Base-by-base conservation (phyloP, 2,329 filamentous ascomycete genomes). In the Clonostachys solani region DNA sequence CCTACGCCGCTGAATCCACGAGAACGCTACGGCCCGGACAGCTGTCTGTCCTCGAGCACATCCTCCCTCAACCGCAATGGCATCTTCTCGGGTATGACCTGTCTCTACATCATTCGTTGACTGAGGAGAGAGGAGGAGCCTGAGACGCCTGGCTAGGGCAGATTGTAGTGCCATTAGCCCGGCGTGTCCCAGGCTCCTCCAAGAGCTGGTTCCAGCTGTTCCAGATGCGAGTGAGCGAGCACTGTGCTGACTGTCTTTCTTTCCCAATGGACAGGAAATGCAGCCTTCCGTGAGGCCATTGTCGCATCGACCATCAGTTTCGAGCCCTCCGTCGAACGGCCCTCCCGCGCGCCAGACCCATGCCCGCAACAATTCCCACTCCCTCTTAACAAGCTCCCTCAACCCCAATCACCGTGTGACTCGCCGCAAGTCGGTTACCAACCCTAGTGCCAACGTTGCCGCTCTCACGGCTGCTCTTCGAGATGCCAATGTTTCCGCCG, bases 401-500 rank as follows among this genome's bases (percentile, higher is more conserved):
- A 92, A 92, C 72, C 73, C 84, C 57, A 85, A 83, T 65, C 88
- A 96, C 68, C 88, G 94, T 57, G 83, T 97, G 56, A 91, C 89
- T 58, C 89, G 92, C 60, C 84, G 94, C 59, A 97, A 97, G 80
- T 96, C 92, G 70, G 91, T 95, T 63, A 90, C 89, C 51, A 86
- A 83, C 54, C 81, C 85, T 42, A 79, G 77, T 43, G 78, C 81
- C 65, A 92, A 87, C 67, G 82, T 87, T 42, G 85, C 87, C 16
- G 89, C 87, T 46, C 73, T 92, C 52, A 86, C 87, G 33, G 86
- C 86, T 12, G 87, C 85, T 45, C 71, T 88, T 51, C 82, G 83
- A 60, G 87, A 88, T 62, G 83, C 86, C 55, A 36, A 48, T 50
- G 75, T 72, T 60, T 65, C 73, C 44, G 65, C 72, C 47, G 74